Conservation (phyloP, 208 protist species). For the Lotmaria passim region DNA sequence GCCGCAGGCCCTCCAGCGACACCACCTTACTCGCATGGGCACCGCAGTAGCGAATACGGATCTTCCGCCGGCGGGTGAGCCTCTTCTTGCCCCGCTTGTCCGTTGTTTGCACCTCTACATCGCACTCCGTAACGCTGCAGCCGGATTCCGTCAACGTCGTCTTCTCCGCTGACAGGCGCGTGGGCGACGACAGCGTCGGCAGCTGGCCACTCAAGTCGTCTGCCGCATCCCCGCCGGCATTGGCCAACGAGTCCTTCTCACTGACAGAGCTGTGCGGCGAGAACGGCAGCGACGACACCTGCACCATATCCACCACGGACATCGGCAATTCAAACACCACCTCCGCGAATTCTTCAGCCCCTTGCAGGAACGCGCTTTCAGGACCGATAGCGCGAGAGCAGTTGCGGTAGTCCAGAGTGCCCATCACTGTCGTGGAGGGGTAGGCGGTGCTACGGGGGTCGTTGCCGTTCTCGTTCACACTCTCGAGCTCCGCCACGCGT, state of each 20-base stretch:
- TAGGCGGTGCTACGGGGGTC: neutral
- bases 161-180: neutral
- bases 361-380: neutral
- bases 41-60: neutral
- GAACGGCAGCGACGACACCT: neutral
- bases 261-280: neutral
- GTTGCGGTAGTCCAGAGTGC: slow-evolving; percentile 10
- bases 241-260: neutral
- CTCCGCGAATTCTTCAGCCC: neutral
- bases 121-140: neutral
- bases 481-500: neutral
- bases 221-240: neutral
- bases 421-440: neutral
- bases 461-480: slow-evolving; percentile 3
- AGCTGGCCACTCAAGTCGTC: neutral
- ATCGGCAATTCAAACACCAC: neutral
- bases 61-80: neutral
- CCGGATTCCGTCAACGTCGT: neutral
- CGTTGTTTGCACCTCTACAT: neutral
- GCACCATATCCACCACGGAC: neutral
- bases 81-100: slow-evolving; percentile 1
- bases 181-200: neutral
- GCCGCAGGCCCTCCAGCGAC: slow-evolving; percentile 10
- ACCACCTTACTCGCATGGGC: slow-evolving; percentile 7
- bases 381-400: neutral